Base-by-base conservation (phyloP, 169 alveolate genomes). In the Plasmodium fragile region DNA sequence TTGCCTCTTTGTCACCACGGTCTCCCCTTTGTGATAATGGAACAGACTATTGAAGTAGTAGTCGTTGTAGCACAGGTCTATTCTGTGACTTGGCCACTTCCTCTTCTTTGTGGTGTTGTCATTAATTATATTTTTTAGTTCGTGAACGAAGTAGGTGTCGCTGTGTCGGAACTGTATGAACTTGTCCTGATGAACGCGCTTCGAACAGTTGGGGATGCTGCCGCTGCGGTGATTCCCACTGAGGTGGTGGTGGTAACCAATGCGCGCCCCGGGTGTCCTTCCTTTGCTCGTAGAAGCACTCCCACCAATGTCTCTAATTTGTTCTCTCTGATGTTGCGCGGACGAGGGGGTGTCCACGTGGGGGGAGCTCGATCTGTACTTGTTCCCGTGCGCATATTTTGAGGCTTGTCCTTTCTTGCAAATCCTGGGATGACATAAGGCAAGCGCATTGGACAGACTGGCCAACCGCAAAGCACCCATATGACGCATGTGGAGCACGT, bases 81-180 rank as follows among this genome's bases (percentile, higher is more conserved):
- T 79, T 22, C 55, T 79, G 22, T 79, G n/a, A 0, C n/a, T n/a
- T 3, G 18, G 39, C 39, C 52, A 28, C 59, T 80, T 80, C 34
- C 43, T 80, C 18, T 28, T 80, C 25, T 80, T 80, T 71, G 59
- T 34, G 1, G 36, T n/a, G 18, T 80, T 80, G 3, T 80, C 87
- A 5, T 80, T 80, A 30, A 80, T 80, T 1, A 80, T 80, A 13
- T 28, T 80, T 52, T 80, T 80, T 2, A 80, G 87, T 7, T 52
- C 77, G 45, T 80, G 87, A 30, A 80, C 32, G 59, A 80, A 80
- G 65, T 80, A 80, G 4, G 87, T 45, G 65, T 80, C 87, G 3
- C 10, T 45, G 73, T 39, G 30, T 2, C 59, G 5, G 7, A 45
- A 80, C 36, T 52, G 52, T 45, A 80, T 80, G 49, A 80, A 80